Evolutionary conservation across 345 rosid species (phyloP).

Genomic region (Moricandia moricandioides): DNA sequence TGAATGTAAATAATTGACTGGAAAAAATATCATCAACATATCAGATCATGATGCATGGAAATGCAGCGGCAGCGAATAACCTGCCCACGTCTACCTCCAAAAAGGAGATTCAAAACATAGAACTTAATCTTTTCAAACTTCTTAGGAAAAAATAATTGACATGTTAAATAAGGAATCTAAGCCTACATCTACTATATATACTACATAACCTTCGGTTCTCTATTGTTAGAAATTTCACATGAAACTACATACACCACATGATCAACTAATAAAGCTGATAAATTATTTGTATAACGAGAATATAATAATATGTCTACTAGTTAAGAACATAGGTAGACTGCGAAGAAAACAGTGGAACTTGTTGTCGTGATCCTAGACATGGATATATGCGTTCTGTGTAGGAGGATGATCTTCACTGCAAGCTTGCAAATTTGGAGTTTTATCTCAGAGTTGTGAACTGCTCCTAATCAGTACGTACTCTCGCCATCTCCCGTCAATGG

Average conservation of each 20-base stretch:
- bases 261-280: constrained; percentile 1
- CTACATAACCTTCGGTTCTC: constrained; percentile 32
- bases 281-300: constrained; percentile 10
- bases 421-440: constrained; percentile 27
- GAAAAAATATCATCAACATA: not conserved
- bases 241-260: constrained; percentile 7
- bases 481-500: constrained; percentile 29
- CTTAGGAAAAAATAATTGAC: constrained; percentile 25
- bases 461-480: not conserved
- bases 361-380: constrained; percentile 37
- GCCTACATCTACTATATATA: constrained; percentile 22
- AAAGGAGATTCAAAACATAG: not conserved
- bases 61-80: constrained; percentile 18
- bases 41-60: constrained; percentile 25
- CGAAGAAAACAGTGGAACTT: constrained; percentile 30
- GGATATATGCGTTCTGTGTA: constrained; percentile 25
- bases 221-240: constrained; percentile 31
- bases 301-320: constrained; percentile 22
- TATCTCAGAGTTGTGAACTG: constrained; percentile 33
- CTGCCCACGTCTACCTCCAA: constrained; percentile 8
- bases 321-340: constrained; percentile 24
- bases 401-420: constrained; percentile 24
- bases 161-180: constrained; percentile 18
- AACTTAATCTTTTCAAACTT: constrained; percentile 4
- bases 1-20: not conserved